phyloP scores from a whole-genome alignment of 768 basidiomycete genomes.

The Boletus rubropictus region DNA sequence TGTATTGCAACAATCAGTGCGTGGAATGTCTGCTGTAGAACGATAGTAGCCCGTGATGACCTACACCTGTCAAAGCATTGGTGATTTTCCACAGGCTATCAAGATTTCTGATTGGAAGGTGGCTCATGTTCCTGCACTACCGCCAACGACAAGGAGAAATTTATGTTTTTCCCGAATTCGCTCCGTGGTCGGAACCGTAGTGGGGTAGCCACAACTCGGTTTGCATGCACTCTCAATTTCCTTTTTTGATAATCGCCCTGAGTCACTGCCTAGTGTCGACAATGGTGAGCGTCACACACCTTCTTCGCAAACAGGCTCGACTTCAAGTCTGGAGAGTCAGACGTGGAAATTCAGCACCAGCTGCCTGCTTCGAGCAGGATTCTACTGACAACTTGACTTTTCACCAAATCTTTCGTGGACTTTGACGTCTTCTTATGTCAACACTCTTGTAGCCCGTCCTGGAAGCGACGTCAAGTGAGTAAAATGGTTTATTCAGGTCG shows the following conservation, averaged over 20 bases:
- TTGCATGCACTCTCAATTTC: slow-evolving; percentile 5
- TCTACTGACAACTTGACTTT: neutral
- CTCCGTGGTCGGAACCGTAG: too few relatives aligned
- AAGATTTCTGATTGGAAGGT: neutral
- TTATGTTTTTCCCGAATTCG: neutral
- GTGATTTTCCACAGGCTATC: too few relatives aligned
- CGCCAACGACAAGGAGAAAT: neutral
- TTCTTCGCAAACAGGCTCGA: neutral
- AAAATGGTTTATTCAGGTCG: neutral
- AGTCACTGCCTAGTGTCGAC: neutral
- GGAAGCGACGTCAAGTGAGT: neutral
- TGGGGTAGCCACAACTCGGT: neutral
- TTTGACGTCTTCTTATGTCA: slow-evolving; percentile 4
- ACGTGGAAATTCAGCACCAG: neutral
- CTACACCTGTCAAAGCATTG: too few relatives aligned
- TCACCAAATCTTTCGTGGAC: neutral
- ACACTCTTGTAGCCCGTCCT: neutral
- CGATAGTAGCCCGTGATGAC: neutral
- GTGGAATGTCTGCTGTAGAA: neutral
- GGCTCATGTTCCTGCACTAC: neutral
- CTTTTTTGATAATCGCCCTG: neutral
- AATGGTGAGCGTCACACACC: neutral
- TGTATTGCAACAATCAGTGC: too few relatives aligned
- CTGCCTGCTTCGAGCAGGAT: neutral
- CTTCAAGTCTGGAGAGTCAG: neutral